Evolutionary conservation across 306 rosid genomes (phyloP).

Genomic region (Cucumis melo): DNA sequence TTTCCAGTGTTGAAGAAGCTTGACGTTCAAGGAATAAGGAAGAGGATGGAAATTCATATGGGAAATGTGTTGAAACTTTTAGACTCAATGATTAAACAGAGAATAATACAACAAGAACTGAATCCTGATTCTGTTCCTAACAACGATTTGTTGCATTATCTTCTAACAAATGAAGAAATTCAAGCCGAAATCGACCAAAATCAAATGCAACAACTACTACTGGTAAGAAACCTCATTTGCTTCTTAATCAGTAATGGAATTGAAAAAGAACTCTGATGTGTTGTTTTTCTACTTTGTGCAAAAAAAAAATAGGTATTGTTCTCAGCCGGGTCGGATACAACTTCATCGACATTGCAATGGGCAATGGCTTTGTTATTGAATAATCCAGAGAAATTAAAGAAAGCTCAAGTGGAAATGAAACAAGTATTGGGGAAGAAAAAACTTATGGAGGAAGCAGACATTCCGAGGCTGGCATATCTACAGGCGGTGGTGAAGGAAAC

Average conservation of each 20-base stretch:
- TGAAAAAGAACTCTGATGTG: neutral
- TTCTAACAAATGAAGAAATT: no score
- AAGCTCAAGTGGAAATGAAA: neutral
- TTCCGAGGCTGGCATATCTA: neutral
- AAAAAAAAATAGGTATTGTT: neutral
- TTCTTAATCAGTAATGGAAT: neutral
- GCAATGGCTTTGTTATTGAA: neutral
- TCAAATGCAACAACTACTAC: neutral
- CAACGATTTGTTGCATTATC: conserved; percentile 7
- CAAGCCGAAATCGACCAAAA: neutral
- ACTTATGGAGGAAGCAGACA: neutral
- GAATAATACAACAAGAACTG: neutral
- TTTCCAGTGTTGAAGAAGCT: conserved; percentile 2
- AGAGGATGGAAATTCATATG: neutral
- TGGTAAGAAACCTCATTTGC: neutral
- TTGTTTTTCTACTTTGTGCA: no score
- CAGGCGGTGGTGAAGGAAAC: neutral
- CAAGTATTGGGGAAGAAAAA: neutral
- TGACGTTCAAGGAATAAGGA: conserved; percentile 2
- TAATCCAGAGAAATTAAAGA: neutral
- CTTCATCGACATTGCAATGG: neutral
- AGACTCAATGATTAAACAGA: neutral
- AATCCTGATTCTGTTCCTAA: neutral
- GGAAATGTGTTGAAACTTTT: neutral
- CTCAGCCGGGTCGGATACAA: neutral